Evolutionary conservation across 2,329 filamentous ascomycete species (phyloP).

Genomic region (Chaetomiaceae sp.): DNA sequence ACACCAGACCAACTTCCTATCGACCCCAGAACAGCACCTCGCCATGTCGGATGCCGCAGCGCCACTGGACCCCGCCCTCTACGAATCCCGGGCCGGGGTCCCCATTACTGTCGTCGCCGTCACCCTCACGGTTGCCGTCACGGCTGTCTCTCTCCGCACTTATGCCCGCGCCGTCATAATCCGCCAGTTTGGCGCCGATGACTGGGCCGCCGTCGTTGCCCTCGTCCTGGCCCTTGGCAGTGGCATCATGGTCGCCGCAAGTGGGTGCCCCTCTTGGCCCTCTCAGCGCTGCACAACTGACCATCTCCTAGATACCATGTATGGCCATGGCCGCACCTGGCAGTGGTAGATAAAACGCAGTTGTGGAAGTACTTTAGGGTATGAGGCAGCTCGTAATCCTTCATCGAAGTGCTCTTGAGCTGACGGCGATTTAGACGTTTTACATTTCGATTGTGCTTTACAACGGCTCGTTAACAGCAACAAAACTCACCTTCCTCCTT

Average conservation of each 20-base stretch:
- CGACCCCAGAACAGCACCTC: not conserved
- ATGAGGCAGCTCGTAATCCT: not conserved
- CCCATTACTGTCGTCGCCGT: conserved; percentile 24
- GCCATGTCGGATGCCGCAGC: conserved; percentile 10
- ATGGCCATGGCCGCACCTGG: conserved; percentile 24
- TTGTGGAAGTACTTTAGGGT: conserved; percentile 24
- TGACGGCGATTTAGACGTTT: conserved; percentile 30
- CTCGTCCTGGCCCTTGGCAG: conserved; percentile 22
- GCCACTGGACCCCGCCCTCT: conserved; percentile 11
- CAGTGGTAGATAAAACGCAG: conserved; percentile 8
- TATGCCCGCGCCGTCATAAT: conserved; percentile 25
- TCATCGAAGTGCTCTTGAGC: not conserved
- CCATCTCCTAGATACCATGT: conserved; percentile 16
- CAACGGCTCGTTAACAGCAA: conserved; percentile 33
- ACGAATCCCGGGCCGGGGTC: conserved; percentile 22
- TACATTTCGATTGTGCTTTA: conserved; percentile 38
- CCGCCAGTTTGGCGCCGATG: conserved; percentile 26
- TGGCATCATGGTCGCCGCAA: conserved; percentile 21
- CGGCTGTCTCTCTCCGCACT: conserved; percentile 20
- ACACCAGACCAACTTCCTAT: not conserved
- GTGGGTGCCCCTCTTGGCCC: not conserved
- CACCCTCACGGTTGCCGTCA: conserved; percentile 17
- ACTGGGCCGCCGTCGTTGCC: conserved; percentile 24
- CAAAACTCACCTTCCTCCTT: conserved; percentile 36
- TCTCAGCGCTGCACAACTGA: not conserved